A percentile compares a stretch with the other conserved stretches of the same genome.
Evolutionary conservation across 129 eudicot genomes (phyloP).

Genomic region (carrot (Daucus carota)): DNA sequence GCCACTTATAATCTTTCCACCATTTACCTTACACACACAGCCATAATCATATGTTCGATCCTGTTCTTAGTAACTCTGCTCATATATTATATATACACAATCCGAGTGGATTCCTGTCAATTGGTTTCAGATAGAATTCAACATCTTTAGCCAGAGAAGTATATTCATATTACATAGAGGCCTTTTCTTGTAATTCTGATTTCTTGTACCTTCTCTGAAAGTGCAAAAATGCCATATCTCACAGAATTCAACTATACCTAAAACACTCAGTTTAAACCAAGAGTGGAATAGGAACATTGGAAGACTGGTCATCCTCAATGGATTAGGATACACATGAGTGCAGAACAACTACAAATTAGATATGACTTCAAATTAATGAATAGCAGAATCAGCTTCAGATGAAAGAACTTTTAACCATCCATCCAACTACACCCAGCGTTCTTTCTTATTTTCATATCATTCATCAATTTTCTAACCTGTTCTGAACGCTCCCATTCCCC

Average conservation of each 20-base stretch:
- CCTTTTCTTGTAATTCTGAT: not conserved
- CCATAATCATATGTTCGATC: not conserved
- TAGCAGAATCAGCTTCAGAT: not conserved
- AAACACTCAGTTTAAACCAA: not conserved
- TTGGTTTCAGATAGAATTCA: not conserved
- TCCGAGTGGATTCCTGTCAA: not conserved
- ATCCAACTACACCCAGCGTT: slow-evolving; percentile 81
- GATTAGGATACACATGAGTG: not conserved
- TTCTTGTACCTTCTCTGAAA: not conserved
- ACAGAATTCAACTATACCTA: not conserved
- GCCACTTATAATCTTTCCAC: not conserved
- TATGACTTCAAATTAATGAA: not conserved
- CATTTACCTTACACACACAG: not conserved
- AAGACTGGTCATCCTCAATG: not conserved
- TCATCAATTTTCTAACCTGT: slow-evolving; percentile 55
- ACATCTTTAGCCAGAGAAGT: not conserved
- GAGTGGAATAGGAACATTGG: not conserved
- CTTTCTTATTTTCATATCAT: slow-evolving; percentile 38
- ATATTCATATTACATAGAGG: not conserved
- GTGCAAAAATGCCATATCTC: not conserved
- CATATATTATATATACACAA: not conserved
- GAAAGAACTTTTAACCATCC: slow-evolving; percentile 17
- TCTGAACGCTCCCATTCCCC: slow-evolving; percentile 73
- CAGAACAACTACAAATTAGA: not conserved
- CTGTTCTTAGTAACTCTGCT: not conserved